Percentiles rank a stretch among this genome's conserved stretches.
These are phyloP conservation scores for Apophysomyces variabilis DNA, from an alignment of 371 early-diverging fungal species.

Conservation along the genomic window DNA sequence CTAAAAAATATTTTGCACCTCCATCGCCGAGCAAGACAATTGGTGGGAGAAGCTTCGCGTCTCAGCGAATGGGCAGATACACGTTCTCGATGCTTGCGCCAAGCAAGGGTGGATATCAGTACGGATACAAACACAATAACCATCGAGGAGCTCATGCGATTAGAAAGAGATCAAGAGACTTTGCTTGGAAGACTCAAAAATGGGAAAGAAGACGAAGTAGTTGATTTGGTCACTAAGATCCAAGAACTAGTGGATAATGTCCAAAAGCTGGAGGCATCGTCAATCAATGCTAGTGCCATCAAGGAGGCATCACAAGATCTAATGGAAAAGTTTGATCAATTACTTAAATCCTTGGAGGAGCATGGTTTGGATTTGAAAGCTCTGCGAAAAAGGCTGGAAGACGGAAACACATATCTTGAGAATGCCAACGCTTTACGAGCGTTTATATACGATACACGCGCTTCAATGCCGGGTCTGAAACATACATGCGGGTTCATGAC, in stretches of 20 bases:
- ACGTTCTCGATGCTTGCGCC: constrained; percentile 27
- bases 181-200: constrained; percentile 26
- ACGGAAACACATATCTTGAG: constrained; percentile 43
- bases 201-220: constrained; percentile 44
- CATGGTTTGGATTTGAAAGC: constrained; percentile 28
- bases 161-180: constrained; percentile 34
- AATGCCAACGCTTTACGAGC: constrained; percentile 26
- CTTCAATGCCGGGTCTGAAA: constrained; percentile 40
- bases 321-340: constrained; percentile 35
- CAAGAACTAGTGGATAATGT: constrained; percentile 31
- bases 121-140: constrained; percentile 24
- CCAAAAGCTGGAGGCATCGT: constrained; percentile 17
- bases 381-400: constrained; percentile 38
- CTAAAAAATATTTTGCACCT: constrained; percentile 38
- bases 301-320: constrained; percentile 33
- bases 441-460: constrained; percentile 35
- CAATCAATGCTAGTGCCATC: constrained; percentile 26
- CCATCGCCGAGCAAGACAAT: constrained; percentile 37
- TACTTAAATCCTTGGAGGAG: constrained; percentile 36
- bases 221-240: constrained; percentile 40
- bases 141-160: constrained; percentile 33
- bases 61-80: constrained; percentile 50
- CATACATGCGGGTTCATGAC: constrained; percentile 54
- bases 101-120: constrained; percentile 30
- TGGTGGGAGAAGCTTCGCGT: constrained; percentile 36